Percentiles rank a stretch among this genome's conserved stretches.
Evolutionary conservation across 129 eudicot genomes (phyloP).

Genomic region (sunflower (Helianthus annuus)): DNA sequence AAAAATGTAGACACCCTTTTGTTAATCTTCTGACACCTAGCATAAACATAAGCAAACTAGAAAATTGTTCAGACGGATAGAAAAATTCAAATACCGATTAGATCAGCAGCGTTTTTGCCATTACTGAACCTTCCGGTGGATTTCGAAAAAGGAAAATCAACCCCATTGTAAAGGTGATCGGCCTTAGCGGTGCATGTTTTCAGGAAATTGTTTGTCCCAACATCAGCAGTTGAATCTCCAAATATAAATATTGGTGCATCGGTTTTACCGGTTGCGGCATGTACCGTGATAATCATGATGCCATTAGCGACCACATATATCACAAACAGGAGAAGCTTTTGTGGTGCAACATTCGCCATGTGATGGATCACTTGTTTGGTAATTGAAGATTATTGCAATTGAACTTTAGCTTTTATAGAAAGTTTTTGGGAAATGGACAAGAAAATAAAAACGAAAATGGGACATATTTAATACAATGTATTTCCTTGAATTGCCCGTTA

Average conservation of each 20-base stretch:
- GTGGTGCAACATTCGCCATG: slow-evolving; percentile 22
- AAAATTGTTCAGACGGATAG: not conserved
- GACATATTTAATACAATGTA: slow-evolving; percentile 17
- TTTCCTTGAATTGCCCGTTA: slow-evolving; percentile 23
- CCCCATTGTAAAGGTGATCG: slow-evolving; percentile 45
- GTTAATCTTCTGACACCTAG: not conserved
- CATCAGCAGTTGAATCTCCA: slow-evolving; percentile 58
- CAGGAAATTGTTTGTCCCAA: slow-evolving; percentile 52
- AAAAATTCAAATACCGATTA: slow-evolving; percentile 32
- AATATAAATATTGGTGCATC: slow-evolving; percentile 38
- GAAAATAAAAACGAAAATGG: slow-evolving; percentile 3
- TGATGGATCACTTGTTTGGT: not conserved
- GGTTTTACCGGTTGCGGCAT: slow-evolving; percentile 2
- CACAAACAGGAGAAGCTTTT: slow-evolving; percentile 10
- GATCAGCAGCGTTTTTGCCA: slow-evolving; percentile 45
- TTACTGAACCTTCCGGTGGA: slow-evolving; percentile 59
- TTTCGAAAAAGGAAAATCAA: slow-evolving; percentile 45
- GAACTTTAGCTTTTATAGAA: slow-evolving; percentile 20
- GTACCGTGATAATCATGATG: not conserved
- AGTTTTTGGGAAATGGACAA: slow-evolving; percentile 12
- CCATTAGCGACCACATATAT: slow-evolving; percentile 5
- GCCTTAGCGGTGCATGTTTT: slow-evolving; percentile 36
- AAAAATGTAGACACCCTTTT: no score
- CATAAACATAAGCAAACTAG: not conserved
- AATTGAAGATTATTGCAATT: not conserved